Evolutionary conservation across 2,329 filamentous ascomycete species (phyloP).

Genomic region (Leptographium radiaticola): DNA sequence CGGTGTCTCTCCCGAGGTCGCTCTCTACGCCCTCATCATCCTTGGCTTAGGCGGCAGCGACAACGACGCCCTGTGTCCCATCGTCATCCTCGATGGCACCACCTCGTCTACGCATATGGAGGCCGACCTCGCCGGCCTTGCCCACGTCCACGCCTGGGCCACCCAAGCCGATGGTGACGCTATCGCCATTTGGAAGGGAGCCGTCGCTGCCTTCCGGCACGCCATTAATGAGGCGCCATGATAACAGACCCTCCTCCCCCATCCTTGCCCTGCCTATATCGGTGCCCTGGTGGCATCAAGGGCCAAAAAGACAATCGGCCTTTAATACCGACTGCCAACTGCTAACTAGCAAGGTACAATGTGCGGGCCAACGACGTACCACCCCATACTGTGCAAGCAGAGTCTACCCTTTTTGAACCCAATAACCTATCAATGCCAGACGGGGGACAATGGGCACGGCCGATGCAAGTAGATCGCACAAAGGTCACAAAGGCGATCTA

Average conservation of each 20-base stretch:
- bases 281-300: no score
- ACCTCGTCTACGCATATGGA: constrained; percentile 32
- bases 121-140: constrained; percentile 31
- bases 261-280: no score
- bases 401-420: no score
- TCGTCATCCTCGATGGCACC: constrained; percentile 11
- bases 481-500: background rate
- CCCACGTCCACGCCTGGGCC: constrained; percentile 27
- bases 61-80: constrained; percentile 10
- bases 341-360: no score
- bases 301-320: no score
- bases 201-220: constrained; percentile 3
- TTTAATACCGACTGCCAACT: no score
- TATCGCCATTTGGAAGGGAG: constrained; percentile 3
- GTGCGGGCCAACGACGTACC: no score
- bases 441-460: no score
- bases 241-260: no score
- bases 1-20: constrained; percentile 24
- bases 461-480: background rate
- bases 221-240: background rate
- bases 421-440: no score
- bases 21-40: constrained; percentile 31
- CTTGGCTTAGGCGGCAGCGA: constrained; percentile 29
- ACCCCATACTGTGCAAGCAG: no score
- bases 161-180: background rate